These are phyloP conservation scores for Borealophlyctis nickersoniae DNA, from an alignment of 192 early-diverging fungal genomes.

Conservation along the genomic window DNA sequence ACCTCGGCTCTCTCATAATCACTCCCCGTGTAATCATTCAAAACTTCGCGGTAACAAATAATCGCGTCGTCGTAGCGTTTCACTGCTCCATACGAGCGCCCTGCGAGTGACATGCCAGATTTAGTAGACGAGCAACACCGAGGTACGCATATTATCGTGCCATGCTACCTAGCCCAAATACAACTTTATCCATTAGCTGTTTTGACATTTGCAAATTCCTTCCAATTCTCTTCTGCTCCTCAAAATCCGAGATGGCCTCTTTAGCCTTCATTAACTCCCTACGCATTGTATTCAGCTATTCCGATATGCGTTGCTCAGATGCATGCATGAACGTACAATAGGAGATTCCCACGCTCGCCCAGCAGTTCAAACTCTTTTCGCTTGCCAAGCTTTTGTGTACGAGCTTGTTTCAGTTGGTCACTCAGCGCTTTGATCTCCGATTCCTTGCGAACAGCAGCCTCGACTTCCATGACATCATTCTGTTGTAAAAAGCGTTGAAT, in stretches of 20 bases:
- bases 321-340: constrained; percentile 3
- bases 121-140: no score
- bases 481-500: no score
- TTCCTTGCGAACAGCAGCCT: constrained; percentile 18
- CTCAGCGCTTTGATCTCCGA: not conserved
- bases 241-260: constrained; percentile 11
- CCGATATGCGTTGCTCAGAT: not conserved
- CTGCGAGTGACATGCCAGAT: not conserved
- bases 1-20: constrained; percentile 9
- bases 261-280: not conserved
- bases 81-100: not conserved
- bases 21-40: constrained; percentile 10
- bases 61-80: constrained; percentile 13
- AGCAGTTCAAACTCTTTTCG: constrained; percentile 10
- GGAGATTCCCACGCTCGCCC: constrained; percentile 16
- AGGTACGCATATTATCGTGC: no score
- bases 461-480: no score
- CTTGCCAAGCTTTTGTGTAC: not conserved
- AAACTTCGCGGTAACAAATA: constrained; percentile 8
- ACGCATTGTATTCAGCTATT: not conserved
- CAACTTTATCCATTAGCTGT: constrained; percentile 6
- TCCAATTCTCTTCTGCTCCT: constrained; percentile 12
- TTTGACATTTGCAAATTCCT: constrained; percentile 9
- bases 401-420: not conserved
- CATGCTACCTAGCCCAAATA: constrained; percentile 12